Evolutionary conservation across 2,329 filamentous ascomycete species (phyloP).

Genomic region (Clarireedia paspali): DNA sequence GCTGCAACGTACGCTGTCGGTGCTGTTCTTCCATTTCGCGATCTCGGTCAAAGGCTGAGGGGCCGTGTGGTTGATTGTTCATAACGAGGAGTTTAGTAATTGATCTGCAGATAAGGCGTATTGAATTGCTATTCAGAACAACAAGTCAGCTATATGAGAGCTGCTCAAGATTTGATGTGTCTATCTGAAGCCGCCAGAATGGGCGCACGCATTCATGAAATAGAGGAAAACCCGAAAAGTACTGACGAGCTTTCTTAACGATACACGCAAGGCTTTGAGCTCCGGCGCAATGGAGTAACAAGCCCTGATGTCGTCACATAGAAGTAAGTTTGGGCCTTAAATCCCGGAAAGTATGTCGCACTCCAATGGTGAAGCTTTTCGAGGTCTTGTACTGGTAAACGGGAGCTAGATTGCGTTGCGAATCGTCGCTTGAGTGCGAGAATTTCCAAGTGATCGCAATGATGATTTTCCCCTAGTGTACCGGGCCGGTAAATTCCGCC

Average conservation of each 20-base stretch:
- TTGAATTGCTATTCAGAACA: background rate
- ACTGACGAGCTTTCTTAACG: constrained; percentile 7
- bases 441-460: constrained; percentile 11
- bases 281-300: constrained; percentile 10
- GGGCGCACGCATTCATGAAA: background rate
- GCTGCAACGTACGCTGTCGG: constrained; percentile 42
- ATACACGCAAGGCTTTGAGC: constrained; percentile 10
- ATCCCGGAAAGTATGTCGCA: background rate
- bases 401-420: background rate
- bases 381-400: background rate
- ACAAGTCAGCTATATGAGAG: background rate
- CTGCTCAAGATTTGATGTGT: background rate
- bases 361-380: background rate
- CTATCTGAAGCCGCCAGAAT: background rate
- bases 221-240: background rate
- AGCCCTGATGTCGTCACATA: constrained; percentile 5
- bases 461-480: constrained; percentile 9
- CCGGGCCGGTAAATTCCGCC: background rate
- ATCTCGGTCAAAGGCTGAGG: constrained; percentile 29
- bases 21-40: constrained; percentile 45
- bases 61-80: constrained; percentile 28
- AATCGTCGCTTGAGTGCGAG: constrained; percentile 1
- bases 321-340: constrained; percentile 5
- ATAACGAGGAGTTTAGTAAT: constrained; percentile 12
- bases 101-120: background rate